Base-by-base conservation (phyloP, 2,329 filamentous ascomycete genomes). In the Mariannaea sp. region DNA sequence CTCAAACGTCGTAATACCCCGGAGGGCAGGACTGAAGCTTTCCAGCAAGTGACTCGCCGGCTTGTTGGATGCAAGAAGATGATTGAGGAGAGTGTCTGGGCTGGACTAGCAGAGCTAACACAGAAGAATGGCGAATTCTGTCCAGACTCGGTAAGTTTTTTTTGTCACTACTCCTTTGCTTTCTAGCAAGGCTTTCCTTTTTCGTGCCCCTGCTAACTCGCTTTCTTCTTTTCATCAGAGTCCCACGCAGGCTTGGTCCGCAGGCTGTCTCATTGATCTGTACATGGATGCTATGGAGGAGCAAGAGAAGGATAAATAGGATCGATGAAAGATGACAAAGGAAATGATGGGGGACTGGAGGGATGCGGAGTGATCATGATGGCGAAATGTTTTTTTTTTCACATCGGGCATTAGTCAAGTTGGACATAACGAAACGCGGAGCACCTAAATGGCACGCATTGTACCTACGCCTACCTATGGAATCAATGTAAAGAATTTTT, bases 211-310 rank as follows among this genome's bases (percentile, higher is more conserved):
- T 20, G 17, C 22, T 20, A 17, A 14, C 13, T 42, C 24, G 62
- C 60, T 59, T 56, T 55, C 47, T 26, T 22, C 12, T 39, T n/a
- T n/a, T 19, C 3, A 24, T 39, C 69, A 94, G 86, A 94, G 88
- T 47, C 94, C 94, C 20, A 97, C 94, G 1, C 94, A 99, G 73
- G 89, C 94, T 47, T 99, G 94, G 94, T 97, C 92, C 47, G 90
- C 94, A 24, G 89, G 90, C 17, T 97, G 94, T 71, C 78, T 99
- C 68, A 90, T 99, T 67, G 94, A 99, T 75, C 74, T 99, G 59
- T 99, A 96, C 76, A 92, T 96, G 79, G 94, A 99, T 71, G 93
- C 91, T 14, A 80, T 81, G 20, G 81, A 82, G 60, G 78, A 78
- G 62, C 77, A 81, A 61, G 70, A 62, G 22, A 48, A 53, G 41